phyloP scores from a whole-genome alignment of 2,329 filamentous ascomycete species.

The Fusarium nanum region DNA sequence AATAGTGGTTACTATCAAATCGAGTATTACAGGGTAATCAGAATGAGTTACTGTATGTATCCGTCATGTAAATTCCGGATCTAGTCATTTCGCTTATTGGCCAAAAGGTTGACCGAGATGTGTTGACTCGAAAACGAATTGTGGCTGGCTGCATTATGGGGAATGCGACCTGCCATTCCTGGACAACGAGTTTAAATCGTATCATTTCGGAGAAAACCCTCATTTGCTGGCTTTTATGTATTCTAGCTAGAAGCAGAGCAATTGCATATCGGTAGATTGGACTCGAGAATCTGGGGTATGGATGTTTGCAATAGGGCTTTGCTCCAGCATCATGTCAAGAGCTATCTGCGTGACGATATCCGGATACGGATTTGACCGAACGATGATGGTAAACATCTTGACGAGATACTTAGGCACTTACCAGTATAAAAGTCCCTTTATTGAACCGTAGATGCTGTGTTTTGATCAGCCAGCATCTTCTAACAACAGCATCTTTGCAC shows the following conservation, averaged over 20 bases:
- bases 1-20: too few relatives aligned
- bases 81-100: neutral
- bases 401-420: accelerated
- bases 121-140: neutral
- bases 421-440: neutral
- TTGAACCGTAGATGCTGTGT: too few relatives aligned
- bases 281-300: neutral
- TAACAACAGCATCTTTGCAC: neutral
- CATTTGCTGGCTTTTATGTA: neutral
- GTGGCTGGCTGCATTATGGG: neutral
- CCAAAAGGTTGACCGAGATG: neutral
- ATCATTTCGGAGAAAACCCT: neutral
- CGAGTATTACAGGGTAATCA: neutral
- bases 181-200: too few relatives aligned
- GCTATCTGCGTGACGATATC: neutral
- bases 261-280: neutral
- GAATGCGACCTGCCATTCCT: neutral
- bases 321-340: neutral
- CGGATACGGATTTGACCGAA: neutral
- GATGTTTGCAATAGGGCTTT: neutral
- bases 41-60: neutral
- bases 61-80: neutral
- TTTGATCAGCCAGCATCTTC: neutral
- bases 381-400: too few relatives aligned
- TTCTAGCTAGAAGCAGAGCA: neutral